Percentiles rank a stretch among this genome's conserved stretches.
Conservation (phyloP, 805 yeast species). For the Metschnikowia cerradonensis region DNA sequence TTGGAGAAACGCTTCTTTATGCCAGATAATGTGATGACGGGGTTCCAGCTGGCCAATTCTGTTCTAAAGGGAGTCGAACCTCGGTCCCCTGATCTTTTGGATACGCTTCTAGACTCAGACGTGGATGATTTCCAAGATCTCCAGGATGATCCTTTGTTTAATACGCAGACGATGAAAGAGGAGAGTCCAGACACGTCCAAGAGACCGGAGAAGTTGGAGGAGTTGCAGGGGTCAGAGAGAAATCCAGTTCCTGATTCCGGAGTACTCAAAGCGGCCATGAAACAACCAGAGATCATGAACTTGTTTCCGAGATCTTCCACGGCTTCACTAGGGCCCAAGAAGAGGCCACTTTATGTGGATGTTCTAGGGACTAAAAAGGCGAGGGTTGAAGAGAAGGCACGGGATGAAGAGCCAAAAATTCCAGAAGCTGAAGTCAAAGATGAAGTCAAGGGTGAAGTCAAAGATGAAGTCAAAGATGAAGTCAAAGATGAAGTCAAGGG, state of each 20-base stretch:
- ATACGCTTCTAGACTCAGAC: constrained; percentile 15
- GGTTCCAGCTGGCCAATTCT: constrained; percentile 51
- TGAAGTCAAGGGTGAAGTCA: neutral
- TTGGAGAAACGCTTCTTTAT: constrained; percentile 52
- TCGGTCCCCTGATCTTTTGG: constrained; percentile 10
- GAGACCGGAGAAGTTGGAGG: neutral
- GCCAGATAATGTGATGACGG: constrained; percentile 70
- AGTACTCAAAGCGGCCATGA: neutral
- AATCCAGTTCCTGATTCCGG: too few species aligned
- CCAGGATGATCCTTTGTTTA: constrained; percentile 1
- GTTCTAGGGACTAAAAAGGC: neutral
- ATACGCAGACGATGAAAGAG: neutral
- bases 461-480: neutral
- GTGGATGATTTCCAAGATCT: constrained; percentile 6
- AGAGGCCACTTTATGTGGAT: neutral
- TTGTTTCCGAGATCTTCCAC: neutral
- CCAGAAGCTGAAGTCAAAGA: neutral
- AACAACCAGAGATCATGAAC: neutral
- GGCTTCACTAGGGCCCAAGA: neutral
- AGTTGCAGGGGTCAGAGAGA: neutral
- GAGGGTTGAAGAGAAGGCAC: neutral
- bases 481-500: neutral
- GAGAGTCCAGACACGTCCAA: too few species aligned
- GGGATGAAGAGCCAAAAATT: neutral
- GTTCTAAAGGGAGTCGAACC: constrained; percentile 28